Evolutionary conservation across 768 basidiomycete species (phyloP).

Genomic region (Dentipellis fragilis): DNA sequence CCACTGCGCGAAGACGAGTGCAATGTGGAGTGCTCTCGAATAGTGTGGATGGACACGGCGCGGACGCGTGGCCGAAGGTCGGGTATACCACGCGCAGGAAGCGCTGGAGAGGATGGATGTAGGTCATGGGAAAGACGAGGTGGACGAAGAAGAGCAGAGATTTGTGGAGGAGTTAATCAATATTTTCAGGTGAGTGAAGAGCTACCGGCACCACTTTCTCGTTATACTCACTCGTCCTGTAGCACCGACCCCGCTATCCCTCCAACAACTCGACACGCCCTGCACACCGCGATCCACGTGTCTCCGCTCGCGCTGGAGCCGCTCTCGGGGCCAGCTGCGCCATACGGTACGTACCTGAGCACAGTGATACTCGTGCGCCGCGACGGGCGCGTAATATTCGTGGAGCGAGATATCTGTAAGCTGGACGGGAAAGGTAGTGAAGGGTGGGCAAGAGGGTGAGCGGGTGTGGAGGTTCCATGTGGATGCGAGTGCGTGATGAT

Average conservation of each 20-base stretch:
- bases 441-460: constrained; percentile 31
- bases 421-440: constrained; percentile 25
- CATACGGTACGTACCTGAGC: constrained; percentile 65
- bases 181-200: constrained; percentile 52
- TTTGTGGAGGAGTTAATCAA: constrained; percentile 53
- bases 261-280: constrained; percentile 38
- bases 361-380: constrained; percentile 60
- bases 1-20: constrained; percentile 40
- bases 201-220: constrained; percentile 8
- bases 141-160: constrained; percentile 33
- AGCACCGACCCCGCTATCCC: constrained; percentile 17
- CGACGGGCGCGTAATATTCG: constrained; percentile 50
- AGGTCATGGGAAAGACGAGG: too few relatives aligned
- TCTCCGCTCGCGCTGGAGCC: constrained; percentile 31
- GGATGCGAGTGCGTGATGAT: background rate
- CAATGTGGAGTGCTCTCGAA: constrained; percentile 61
- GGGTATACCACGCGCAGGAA: too few relatives aligned
- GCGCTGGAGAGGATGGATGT: too few relatives aligned
- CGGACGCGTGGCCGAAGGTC: constrained; percentile 67
- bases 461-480: constrained; percentile 30
- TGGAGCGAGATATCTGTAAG: constrained; percentile 65
- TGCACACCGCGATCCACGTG: constrained; percentile 57
- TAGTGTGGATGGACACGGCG: constrained; percentile 54
- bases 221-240: constrained; percentile 15
- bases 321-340: constrained; percentile 6